Base-by-base conservation (phyloP, 257 asterid species). In the Fraxinus excelsior region DNA sequence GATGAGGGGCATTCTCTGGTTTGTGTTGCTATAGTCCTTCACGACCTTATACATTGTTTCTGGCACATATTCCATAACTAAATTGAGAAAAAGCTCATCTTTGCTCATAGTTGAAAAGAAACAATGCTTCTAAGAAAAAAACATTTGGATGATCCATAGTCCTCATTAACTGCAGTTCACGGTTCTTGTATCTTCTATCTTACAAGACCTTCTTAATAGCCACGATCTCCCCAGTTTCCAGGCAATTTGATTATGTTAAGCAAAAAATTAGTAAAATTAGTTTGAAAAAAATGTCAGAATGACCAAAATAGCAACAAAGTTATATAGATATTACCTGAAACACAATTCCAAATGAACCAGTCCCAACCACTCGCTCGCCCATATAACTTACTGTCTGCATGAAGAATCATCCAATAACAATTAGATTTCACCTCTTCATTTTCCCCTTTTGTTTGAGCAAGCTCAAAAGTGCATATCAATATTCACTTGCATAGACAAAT, bases 51-150 rank as follows among this genome's bases (percentile, higher is more conserved):
- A 92, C 91, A 94, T 90, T 74, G 90, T 86, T 74, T 92, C 98
- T 0, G 97, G 97, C 74, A 92, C 97, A 84, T 91, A 94, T 83
- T 94, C 98, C 98, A 94, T 94, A 49, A 94, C 97, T 79, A 94
- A 84, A 88, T 94, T 94, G 76, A 94, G 96, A 80, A 90, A 94
- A 70, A 94, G 96, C 79, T 94, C 98, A 49, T 94, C 86, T 81
- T 87, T 91, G 78, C 86, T 86, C 5, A 97, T 92, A 18, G 97
- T 92, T 67, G 98, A 94, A 84, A 82, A 92, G 91, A 94, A 94
- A 83, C 97, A 94, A 74, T 94, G 97, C 84, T 91, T 94, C 78
- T 92, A 83, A 80, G 93, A n/a, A 90, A 80, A 94, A 97, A 32
- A 94, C 90, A 84, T 94, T 94, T 18, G 97, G 91, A 81, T 94